Evolutionary conservation across 805 yeast species (phyloP), one percentile per base, ranked within the genome.

Genomic region (Wickerhamiella qilinensis): DNA sequence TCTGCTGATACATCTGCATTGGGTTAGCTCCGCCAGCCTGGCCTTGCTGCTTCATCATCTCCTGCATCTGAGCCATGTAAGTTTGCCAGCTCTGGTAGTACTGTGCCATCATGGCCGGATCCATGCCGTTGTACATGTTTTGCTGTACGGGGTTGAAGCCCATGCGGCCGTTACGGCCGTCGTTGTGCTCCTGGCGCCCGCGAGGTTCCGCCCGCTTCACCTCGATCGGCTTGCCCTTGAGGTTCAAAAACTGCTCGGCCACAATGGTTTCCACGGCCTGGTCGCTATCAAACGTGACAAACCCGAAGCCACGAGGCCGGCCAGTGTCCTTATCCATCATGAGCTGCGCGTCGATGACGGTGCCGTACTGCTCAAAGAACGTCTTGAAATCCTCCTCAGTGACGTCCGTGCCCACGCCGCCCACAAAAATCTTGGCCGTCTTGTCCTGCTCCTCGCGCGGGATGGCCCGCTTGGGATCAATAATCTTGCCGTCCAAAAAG

Each of bases 321-420:
- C 97, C 96, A 3, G 96, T 82, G 57, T 86, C 96, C 60, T 88
- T 91, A 59, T 88, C 96, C 49, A 88, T 72, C 98, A 88, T 88
- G 48, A 88, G 71, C 62, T 86, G 96, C 37, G 95, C 94, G 60
- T 91, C 97, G 50, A 88, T 80, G 42, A 88, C 86, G 31, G 75
- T 73, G 49, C 96, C 97, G 59, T 77, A 88, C 59, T 78, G 78
- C 40, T 81, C 72, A 54, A 88, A 88, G 58, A 81, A 85, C 37
- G 71, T 76, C 56, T 77, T 78, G 59, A 88, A 91, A 47, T 86
- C 96, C 46, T 72, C 72, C 50, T 93, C 95, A 45, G 85, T 84
- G 38, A 86, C 94, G 54, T 83, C 88, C 17, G 93, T 82, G 38
- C 93, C 86, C 43, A 88, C 80, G 48, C 98, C 98, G 47, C 98